Evolutionary conservation across 129 eudicot species (phyloP).

Genomic region (Rutidosis leptorrhynchoides): DNA sequence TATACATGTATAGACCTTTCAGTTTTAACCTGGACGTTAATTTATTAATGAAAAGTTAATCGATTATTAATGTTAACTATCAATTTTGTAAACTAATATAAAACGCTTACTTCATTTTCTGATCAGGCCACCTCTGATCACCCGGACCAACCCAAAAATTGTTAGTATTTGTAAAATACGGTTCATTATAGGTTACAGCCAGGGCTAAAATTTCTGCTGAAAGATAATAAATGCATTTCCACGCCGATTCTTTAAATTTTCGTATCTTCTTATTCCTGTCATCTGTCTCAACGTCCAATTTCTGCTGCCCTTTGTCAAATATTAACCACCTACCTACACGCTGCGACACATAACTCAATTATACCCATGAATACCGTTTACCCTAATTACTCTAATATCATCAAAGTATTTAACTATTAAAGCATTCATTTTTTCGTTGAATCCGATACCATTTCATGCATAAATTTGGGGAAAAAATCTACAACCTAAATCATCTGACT

Average conservation of each 20-base stretch:
- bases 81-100: not conserved
- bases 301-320: conserved; percentile 53
- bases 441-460: too few relatives aligned
- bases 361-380: not conserved
- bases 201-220: conserved; percentile 83
- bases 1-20: conserved; percentile 76
- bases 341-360: conserved; percentile 41
- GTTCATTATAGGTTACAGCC: conserved; percentile 74
- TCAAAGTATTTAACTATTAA: too few relatives aligned
- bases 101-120: conserved; percentile 62
- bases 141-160: conserved; percentile 86
- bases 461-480: too few relatives aligned
- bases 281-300: conserved; percentile 47
- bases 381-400: not conserved
- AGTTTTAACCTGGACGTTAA: conserved; percentile 66
- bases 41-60: not conserved
- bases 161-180: conserved; percentile 73
- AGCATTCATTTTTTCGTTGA: too few relatives aligned
- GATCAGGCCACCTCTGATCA: conserved; percentile 84
- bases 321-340: conserved; percentile 62
- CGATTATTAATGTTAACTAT: not conserved
- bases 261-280: conserved; percentile 58
- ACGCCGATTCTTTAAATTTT: conserved; percentile 88
- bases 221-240: conserved; percentile 83
- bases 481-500: too few relatives aligned